Evolutionary conservation across 139 green algal species (phyloP).

Genomic region (Coelastrella sp.): DNA sequence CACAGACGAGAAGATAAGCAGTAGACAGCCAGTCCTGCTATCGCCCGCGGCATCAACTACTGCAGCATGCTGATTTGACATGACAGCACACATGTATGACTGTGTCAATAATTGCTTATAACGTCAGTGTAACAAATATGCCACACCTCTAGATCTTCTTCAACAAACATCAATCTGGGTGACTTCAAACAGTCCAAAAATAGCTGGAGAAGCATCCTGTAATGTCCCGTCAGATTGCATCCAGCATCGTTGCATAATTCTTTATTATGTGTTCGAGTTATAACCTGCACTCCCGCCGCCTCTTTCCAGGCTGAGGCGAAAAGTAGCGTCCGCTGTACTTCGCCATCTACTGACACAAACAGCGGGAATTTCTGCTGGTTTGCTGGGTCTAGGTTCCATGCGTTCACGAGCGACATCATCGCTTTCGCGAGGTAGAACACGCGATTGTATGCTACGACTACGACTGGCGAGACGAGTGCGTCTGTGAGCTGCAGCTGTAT

Average conservation of each 20-base stretch:
- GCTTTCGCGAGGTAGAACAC: not conserved
- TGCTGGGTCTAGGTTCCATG: not conserved
- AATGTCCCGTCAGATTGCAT: not conserved
- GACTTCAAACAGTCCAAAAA: conserved; percentile 15
- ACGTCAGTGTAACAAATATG: no score
- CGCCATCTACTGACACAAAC: conserved; percentile 68
- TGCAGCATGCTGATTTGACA: no score
- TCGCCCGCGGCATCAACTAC: no score
- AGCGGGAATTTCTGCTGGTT: conserved; percentile 58
- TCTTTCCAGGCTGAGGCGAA: not conserved
- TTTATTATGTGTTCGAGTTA: not conserved
- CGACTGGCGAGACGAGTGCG: conserved; percentile 10
- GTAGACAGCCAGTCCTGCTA: no score
- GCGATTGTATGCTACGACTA: conserved; percentile 24
- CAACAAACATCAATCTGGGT: conserved; percentile 33
- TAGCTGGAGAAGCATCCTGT: conserved; percentile 33
- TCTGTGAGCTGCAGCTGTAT: not conserved
- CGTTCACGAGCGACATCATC: not conserved
- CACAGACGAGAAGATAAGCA: no score
- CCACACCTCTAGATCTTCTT: conserved; percentile 70
- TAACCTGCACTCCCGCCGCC: conserved; percentile 11
- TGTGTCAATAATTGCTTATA: no score
- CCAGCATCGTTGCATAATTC: not conserved
- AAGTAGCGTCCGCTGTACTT: not conserved
- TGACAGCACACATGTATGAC: no score